Percentiles rank a stretch among this genome's conserved stretches.
Evolutionary conservation across 208 protist species (phyloP).

Genomic region (Porcisia hertigi): DNA sequence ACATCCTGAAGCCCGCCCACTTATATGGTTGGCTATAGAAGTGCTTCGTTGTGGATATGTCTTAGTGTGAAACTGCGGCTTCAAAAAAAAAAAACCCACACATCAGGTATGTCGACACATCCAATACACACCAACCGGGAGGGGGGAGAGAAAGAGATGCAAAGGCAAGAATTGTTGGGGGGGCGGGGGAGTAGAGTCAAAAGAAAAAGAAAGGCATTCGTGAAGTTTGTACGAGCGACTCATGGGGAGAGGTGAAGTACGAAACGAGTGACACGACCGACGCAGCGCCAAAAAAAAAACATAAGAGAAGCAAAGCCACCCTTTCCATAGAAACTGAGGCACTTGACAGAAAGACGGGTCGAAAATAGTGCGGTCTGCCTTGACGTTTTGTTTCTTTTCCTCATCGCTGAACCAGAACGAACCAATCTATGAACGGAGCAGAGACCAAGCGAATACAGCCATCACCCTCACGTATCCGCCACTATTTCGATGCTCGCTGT

Average conservation of each 20-base stretch:
- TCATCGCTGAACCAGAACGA: not conserved
- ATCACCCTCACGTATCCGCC: not conserved
- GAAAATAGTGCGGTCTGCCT: not conserved
- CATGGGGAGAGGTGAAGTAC: not conserved
- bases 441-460: not conserved
- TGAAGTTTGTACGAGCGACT: not conserved
- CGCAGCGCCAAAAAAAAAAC: not conserved
- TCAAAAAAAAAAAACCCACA: not conserved
- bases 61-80: not conserved
- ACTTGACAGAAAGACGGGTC: not conserved
- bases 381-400: not conserved
- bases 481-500: not conserved
- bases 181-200: too few species aligned
- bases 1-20: slow-evolving; percentile 17
- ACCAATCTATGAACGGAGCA: not conserved
- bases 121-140: not conserved
- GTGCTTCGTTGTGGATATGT: slow-evolving; percentile 14
- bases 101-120: not conserved
- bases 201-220: not conserved
- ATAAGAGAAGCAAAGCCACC: not conserved
- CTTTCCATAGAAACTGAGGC: not conserved
- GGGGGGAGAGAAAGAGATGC: not conserved
- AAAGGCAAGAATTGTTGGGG: not conserved
- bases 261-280: not conserved
- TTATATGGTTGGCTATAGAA: slow-evolving; percentile 16